Evolutionary conservation across 768 basidiomycete species (phyloP).

Genomic region (Trametes meyenii): DNA sequence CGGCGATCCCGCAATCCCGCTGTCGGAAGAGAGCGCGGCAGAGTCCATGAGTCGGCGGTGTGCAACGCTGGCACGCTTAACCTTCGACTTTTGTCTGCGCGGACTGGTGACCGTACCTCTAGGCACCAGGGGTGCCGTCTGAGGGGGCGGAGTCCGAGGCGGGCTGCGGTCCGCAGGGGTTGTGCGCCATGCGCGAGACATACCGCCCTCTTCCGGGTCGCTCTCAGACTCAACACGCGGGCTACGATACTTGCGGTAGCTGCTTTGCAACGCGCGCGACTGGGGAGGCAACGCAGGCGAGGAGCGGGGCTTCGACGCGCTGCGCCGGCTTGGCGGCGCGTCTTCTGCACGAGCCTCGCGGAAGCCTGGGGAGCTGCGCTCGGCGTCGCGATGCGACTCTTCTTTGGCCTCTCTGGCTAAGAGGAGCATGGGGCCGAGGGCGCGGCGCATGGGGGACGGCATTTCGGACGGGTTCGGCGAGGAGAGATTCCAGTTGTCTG

Average conservation of each 20-base stretch:
- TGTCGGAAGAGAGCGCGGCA: conserved; percentile 18
- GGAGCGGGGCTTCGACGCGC: conserved; percentile 16
- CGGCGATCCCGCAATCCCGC: conserved; percentile 19
- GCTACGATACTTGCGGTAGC: conserved; percentile 18
- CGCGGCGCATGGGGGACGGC: conserved; percentile 20
- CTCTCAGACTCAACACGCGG: conserved; percentile 23
- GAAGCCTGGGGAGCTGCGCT: background rate
- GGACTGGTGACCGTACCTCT: conserved; percentile 6
- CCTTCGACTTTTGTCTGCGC: conserved; percentile 10
- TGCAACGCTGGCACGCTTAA: conserved; percentile 16
- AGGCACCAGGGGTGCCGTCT: background rate
- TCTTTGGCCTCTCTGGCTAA: conserved; percentile 20
- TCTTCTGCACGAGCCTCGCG: conserved; percentile 6
- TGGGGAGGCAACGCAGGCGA: conserved; percentile 13
- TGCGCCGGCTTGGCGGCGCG: conserved; percentile 14
- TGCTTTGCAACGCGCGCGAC: conserved; percentile 6
- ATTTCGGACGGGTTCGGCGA: conserved; percentile 20
- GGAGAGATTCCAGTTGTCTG: conserved; percentile 22
- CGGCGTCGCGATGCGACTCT: conserved; percentile 3
- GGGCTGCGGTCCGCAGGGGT: conserved; percentile 6
- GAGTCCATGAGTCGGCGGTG: conserved; percentile 20
- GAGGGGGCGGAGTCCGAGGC: conserved; percentile 5
- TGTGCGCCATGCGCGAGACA: conserved; percentile 8
- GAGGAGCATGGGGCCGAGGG: conserved; percentile 18
- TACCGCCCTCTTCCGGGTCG: conserved; percentile 9